Conservation (phyloP, 352 stramenopile genomes). For the Phytophthora crassamura region DNA sequence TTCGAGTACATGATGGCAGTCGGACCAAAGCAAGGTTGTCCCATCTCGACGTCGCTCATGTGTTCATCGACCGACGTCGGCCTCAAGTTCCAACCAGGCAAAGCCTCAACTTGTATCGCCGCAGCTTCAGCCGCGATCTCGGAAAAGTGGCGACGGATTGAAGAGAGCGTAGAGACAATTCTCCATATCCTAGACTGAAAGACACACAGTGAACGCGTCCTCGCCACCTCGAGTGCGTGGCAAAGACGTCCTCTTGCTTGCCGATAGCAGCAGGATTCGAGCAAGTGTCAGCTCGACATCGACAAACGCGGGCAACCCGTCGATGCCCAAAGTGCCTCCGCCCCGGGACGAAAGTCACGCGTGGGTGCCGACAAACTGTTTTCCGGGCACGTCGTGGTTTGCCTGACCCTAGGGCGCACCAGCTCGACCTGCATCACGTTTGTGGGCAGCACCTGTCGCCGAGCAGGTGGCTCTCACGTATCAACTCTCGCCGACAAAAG, state of each 20-base stretch:
- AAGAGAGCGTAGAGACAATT: no score
- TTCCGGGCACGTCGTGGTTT: constrained; percentile 28
- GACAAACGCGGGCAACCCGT: constrained; percentile 22
- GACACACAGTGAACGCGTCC: no score
- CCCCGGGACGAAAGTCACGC: constrained; percentile 27
- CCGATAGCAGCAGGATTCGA: constrained; percentile 10
- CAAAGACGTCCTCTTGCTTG: background rate
- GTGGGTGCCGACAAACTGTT: constrained; percentile 40
- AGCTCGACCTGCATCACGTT: constrained; percentile 5
- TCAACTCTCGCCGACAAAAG: constrained; percentile 14
- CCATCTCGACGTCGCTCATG: background rate
- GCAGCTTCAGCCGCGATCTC: no score
- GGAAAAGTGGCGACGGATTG: no score
- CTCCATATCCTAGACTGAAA: no score
- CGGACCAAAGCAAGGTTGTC: background rate
- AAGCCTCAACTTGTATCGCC: constrained; percentile 24
- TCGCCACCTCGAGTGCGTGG: constrained; percentile 5
- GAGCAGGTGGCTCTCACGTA: constrained; percentile 25
- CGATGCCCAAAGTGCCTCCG: constrained; percentile 30
- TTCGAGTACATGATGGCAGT: background rate
- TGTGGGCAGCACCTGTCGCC: constrained; percentile 34
- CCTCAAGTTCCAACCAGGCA: constrained; percentile 19
- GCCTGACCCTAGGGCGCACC: constrained; percentile 14
- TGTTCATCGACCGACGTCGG: constrained; percentile 1
- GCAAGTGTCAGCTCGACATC: constrained; percentile 13